Evolutionary conservation across 495 filamentous ascomycete genomes (phyloP).

Genomic region (Cairneyella variabilis): DNA sequence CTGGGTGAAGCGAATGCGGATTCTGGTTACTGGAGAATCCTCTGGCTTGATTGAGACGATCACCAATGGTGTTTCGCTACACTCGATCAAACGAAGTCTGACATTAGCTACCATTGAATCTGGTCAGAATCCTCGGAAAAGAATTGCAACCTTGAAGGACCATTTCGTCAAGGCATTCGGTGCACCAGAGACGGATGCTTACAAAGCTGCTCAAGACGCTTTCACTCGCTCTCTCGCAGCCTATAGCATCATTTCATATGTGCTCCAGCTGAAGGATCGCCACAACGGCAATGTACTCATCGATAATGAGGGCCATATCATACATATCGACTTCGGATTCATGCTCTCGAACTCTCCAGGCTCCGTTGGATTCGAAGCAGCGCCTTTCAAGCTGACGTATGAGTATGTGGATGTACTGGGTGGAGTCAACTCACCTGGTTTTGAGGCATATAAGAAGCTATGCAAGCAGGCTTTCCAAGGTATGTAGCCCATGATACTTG

Average conservation of each 20-base stretch:
- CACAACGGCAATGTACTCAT: constrained; percentile 79
- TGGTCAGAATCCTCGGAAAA: constrained; percentile 59
- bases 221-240: constrained; percentile 69
- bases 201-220: constrained; percentile 60
- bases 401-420: constrained; percentile 76
- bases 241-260: constrained; percentile 72
- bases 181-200: constrained; percentile 53
- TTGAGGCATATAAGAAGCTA: constrained; percentile 61
- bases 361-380: constrained; percentile 71
- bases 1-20: constrained; percentile 77
- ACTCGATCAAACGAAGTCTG: constrained; percentile 70
- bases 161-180: constrained; percentile 76
- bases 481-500: constrained; percentile 28
- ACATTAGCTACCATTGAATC: constrained; percentile 63
- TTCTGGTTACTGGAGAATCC: constrained; percentile 72
- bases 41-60: constrained; percentile 78
- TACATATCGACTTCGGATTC: constrained; percentile 81
- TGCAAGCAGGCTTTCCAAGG: constrained; percentile 75
- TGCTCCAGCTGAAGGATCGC: constrained; percentile 74
- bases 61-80: constrained; percentile 72
- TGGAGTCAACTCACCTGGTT: constrained; percentile 57
- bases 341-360: constrained; percentile 79
- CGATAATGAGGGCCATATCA: constrained; percentile 74
- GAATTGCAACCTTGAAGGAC: constrained; percentile 69
- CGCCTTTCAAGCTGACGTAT: constrained; percentile 74